Base-by-base conservation (phyloP, 2,329 filamentous ascomycete species). In the Incumbomyces lentus region DNA sequence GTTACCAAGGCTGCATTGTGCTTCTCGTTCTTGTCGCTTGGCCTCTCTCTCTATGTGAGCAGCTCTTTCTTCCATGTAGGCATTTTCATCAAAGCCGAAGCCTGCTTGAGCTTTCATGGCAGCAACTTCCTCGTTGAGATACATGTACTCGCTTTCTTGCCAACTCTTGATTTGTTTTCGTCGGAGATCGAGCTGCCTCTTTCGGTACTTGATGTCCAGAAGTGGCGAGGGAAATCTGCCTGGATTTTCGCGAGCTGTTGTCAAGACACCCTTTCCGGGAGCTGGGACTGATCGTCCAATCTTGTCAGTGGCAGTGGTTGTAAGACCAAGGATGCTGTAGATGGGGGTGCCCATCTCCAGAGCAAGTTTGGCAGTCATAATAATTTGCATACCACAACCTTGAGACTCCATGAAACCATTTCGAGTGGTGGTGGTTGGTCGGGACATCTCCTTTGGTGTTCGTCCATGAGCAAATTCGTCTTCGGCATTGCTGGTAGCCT, bases 401-500 rank as follows among this genome's bases (percentile, higher is more conserved):
- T 98, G 92, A 2, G 93, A 95, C 70, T 98, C 92, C 92, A 98
- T 96, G 75, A 98, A 98, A 43, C 92, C 92, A 60, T 89, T 92
- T 68, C 92, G 79, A 52, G 92, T 98, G 2, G 92, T 98, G 37
- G 92, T 98, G 4, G 89, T 93, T 3, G 92, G 92, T 52, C 92
- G 84, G 29, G 93, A 98, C 92, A 98, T 98, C 69, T 98, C 92
- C 67, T 82, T 80, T 11, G 92, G 90, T 41, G 92, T 96, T 55
- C 92, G 86, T 40, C 92, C 92, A 61, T 96, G 92, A 8, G 82
- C 87, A 58, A 98, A 86, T 66, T 98, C 93, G 57, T 96, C 89
- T 51, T 95, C 84, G 19, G 90, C 89, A 63, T 96, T 98, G 77
- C 89, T 95, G 47, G 92, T 98, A 49, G 92, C 92, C 71, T 95